phyloP scores from a whole-genome alignment of 768 basidiomycete genomes.

The Auricularia heimuer region DNA sequence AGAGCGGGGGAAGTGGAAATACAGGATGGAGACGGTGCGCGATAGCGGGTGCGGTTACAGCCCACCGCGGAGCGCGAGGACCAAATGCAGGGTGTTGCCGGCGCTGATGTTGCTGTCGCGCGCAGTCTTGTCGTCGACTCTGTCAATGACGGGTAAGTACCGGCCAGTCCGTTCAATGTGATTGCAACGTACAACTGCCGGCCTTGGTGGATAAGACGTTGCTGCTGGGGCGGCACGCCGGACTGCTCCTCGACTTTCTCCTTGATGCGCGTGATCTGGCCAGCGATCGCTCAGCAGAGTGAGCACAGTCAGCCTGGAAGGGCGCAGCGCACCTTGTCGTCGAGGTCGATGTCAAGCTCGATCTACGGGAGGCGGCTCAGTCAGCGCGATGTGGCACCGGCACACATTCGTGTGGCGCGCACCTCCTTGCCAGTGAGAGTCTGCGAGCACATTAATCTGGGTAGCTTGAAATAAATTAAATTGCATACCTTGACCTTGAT shows the following conservation, averaged over 20 bases:
- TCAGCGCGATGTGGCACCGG: neutral
- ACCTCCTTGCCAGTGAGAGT: constrained; percentile 98
- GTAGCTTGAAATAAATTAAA: neutral
- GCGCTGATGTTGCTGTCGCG: constrained; percentile 74
- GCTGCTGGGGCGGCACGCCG: constrained; percentile 92
- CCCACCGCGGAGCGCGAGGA: constrained; percentile 91
- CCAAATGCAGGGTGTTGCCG: constrained; percentile 86
- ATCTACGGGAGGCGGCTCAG: constrained; percentile 39
- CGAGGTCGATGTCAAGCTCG: constrained; percentile 88
- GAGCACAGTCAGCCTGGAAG: neutral
- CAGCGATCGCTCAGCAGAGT: constrained; percentile 3
- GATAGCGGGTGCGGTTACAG: constrained; percentile 25
- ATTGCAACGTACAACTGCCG: constrained; percentile 66
- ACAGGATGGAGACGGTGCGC: neutral
- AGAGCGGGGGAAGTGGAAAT: neutral
- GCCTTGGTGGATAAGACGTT: constrained; percentile 86
- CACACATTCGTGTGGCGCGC: constrained; percentile 10
- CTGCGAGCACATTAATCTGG: constrained; percentile 29
- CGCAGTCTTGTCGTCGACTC: constrained; percentile 75
- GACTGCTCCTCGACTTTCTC: constrained; percentile 98
- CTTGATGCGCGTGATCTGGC: constrained; percentile 85
- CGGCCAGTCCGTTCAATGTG: constrained; percentile 15
- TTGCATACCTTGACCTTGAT: constrained; percentile 79
- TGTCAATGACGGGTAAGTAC: constrained; percentile 38
- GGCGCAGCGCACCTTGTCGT: constrained; percentile 57